These are phyloP conservation scores for Coelastrella sp. DNA, from an alignment of 139 green algal genomes.

Conservation along the genomic window DNA sequence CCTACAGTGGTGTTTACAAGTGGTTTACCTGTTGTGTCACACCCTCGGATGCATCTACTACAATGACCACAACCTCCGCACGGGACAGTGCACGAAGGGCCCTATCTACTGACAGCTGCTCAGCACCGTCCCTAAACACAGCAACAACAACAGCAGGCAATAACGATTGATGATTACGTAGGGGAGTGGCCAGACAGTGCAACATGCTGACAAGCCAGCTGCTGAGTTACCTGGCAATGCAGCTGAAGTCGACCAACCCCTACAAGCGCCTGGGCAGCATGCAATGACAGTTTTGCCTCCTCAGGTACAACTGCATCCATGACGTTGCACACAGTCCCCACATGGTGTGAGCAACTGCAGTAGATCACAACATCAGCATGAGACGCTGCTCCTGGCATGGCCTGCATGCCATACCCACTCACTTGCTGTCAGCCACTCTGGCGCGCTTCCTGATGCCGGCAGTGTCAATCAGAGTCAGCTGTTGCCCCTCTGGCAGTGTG, in stretches of 20 bases:
- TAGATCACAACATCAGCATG: no score
- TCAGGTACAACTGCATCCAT: no score
- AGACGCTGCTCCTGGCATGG: no score
- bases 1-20: not conserved
- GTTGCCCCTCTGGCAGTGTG: conserved; percentile 68
- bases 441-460: conserved; percentile 92
- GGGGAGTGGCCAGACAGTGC: no score
- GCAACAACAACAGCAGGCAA: not conserved
- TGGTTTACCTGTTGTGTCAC: conserved; percentile 82
- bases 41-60: conserved; percentile 89
- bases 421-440: conserved; percentile 68
- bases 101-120: conserved; percentile 86
- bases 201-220: not conserved
- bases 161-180: not conserved
- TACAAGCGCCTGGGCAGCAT: no score
- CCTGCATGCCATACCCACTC: not conserved
- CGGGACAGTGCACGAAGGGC: conserved; percentile 88
- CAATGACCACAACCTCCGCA: conserved; percentile 91
- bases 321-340: no score
- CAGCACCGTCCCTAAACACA: conserved; percentile 71
- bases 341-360: no score
- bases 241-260: not conserved
- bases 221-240: not conserved
- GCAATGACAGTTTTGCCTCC: no score
- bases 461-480: conserved; percentile 95